phyloP scores from a whole-genome alignment of 1,139 yeast genomes.

The Diutina scorzettiae region DNA sequence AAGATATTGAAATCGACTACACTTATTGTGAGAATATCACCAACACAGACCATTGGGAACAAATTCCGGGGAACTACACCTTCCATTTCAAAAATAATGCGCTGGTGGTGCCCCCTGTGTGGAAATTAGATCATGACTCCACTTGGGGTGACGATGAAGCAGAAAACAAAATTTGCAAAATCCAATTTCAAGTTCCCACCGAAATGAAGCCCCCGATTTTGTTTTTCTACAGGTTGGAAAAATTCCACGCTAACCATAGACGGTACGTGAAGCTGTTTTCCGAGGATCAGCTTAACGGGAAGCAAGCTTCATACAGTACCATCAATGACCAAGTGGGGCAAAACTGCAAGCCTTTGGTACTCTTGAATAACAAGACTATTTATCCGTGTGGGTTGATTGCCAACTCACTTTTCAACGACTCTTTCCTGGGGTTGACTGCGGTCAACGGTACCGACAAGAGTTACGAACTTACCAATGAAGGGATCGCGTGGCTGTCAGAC shows the following conservation, averaged over 20 bases:
- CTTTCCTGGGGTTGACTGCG: slow-evolving; percentile 43
- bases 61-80: slow-evolving; percentile 51
- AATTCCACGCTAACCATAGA: slow-evolving; percentile 88
- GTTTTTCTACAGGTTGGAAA: slow-evolving; percentile 68
- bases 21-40: slow-evolving; percentile 62
- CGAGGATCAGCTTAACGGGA: slow-evolving; percentile 82
- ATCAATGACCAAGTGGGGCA: slow-evolving; percentile 67
- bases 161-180: slow-evolving; percentile 54
- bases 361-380: slow-evolving; percentile 41
- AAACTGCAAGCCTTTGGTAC: slow-evolving; percentile 76
- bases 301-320: slow-evolving; percentile 39
- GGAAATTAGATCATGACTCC: slow-evolving; percentile 47
- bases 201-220: slow-evolving; percentile 67
- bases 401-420: slow-evolving; percentile 84
- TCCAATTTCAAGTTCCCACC: slow-evolving; percentile 72
- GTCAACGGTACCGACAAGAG: slow-evolving; percentile 37
- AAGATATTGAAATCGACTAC: slow-evolving; percentile 75
- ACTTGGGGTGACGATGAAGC: slow-evolving; percentile 38
- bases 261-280: slow-evolving; percentile 83
- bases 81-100: slow-evolving; percentile 44
- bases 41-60: slow-evolving; percentile 35
- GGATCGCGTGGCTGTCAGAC: slow-evolving; percentile 84
- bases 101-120: slow-evolving; percentile 21
- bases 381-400: slow-evolving; percentile 97
- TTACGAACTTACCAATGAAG: slow-evolving; percentile 52